phyloP scores from a whole-genome alignment of 345 rosid genomes.

The Brassica juncea region DNA sequence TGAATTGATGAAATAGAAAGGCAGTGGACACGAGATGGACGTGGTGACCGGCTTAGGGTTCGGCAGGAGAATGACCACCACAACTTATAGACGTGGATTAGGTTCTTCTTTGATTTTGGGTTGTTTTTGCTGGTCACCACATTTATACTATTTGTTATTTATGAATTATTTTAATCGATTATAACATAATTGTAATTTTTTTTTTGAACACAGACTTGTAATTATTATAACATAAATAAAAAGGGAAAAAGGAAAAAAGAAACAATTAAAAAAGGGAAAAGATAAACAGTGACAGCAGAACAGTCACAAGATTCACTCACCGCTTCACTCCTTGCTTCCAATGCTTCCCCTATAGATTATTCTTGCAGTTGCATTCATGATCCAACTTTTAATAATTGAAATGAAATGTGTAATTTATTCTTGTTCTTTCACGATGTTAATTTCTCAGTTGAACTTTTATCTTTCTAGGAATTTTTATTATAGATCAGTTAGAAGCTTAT shows the following conservation, averaged over 20 bases:
- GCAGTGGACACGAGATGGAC: slow-evolving; percentile 39
- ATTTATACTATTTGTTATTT: slow-evolving; percentile 24
- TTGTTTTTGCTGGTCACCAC: slow-evolving; percentile 38
- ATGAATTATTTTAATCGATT: slow-evolving; percentile 6
- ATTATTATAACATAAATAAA: slow-evolving; percentile 47
- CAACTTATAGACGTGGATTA: slow-evolving; percentile 73
- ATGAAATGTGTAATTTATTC: not conserved
- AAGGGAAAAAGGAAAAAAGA: slow-evolving; percentile 36
- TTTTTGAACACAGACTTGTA: slow-evolving; percentile 1
- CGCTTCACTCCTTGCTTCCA: slow-evolving; percentile 33
- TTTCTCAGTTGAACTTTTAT: not conserved
- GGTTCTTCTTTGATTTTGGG: slow-evolving; percentile 48
- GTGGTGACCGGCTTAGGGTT: slow-evolving; percentile 48
- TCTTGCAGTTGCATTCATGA: slow-evolving; percentile 34
- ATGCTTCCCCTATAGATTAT: slow-evolving; percentile 11
- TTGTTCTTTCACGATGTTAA: slow-evolving; percentile 20
- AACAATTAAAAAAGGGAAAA: slow-evolving; percentile 25
- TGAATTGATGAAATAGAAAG: slow-evolving; percentile 18
- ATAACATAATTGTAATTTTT: slow-evolving; percentile 21
- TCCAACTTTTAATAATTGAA: slow-evolving; percentile 8
- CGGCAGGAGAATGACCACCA: slow-evolving; percentile 61
- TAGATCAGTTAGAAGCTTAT: not conserved
- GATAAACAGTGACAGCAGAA: slow-evolving; percentile 45
- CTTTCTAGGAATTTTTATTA: not conserved
- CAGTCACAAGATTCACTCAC: slow-evolving; percentile 46